Evolutionary conservation across 169 alveolate genomes (phyloP).

Genomic region (Plasmodium vivax): DNA sequence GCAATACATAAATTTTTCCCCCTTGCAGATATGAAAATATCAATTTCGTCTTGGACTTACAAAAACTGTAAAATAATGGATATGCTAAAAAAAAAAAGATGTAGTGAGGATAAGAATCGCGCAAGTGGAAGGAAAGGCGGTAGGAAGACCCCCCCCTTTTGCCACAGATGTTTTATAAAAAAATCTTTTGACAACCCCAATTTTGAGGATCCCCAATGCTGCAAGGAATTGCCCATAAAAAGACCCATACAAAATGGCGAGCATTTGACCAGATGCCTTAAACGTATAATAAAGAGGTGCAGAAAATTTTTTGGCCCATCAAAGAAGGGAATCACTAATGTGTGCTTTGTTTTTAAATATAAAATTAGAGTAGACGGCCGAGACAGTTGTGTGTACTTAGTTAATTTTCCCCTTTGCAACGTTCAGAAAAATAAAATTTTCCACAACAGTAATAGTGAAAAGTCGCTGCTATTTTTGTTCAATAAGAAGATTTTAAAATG

Average conservation of each 20-base stretch:
- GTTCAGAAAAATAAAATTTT: constrained; percentile 28
- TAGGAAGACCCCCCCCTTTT: not conserved
- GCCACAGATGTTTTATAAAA: constrained; percentile 53
- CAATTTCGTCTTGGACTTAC: constrained; percentile 53
- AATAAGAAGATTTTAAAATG: constrained; percentile 44
- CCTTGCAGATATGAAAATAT: constrained; percentile 21
- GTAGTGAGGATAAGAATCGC: not conserved
- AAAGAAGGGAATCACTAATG: constrained; percentile 12
- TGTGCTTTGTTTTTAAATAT: constrained; percentile 59
- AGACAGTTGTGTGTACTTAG: constrained; percentile 3
- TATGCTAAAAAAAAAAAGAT: constrained; percentile 33
- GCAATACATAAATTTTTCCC: not conserved
- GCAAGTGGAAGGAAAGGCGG: not conserved
- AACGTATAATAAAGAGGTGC: constrained; percentile 13
- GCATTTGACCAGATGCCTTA: constrained; percentile 1
- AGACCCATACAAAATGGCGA: constrained; percentile 14
- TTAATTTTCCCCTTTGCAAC: constrained; percentile 65
- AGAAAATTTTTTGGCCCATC: not conserved
- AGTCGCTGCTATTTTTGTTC: constrained; percentile 48
- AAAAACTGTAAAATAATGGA: constrained; percentile 38
- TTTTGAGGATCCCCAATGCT: constrained; percentile 15
- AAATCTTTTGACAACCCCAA: constrained; percentile 17
- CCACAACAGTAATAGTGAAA: constrained; percentile 43
- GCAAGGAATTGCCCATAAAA: constrained; percentile 46
- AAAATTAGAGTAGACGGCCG: not conserved